Conservation (phyloP, 192 early-diverging fungal species). For the Physocladia obscura region DNA sequence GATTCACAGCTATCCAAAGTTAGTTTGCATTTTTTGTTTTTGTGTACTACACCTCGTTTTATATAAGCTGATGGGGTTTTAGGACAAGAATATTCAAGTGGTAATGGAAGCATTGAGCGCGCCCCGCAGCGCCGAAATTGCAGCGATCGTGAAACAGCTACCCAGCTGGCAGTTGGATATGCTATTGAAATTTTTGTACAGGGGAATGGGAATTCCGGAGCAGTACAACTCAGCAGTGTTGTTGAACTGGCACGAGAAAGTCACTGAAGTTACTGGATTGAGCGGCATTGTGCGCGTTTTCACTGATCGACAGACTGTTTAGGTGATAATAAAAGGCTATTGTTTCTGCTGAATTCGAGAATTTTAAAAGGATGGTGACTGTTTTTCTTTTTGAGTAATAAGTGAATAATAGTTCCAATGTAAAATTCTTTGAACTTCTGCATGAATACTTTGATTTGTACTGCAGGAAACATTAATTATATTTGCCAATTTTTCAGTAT, state of each 20-base stretch:
- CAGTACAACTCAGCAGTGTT: conserved; percentile 78
- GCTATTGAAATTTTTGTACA: conserved; percentile 91
- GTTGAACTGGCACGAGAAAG: conserved; percentile 93
- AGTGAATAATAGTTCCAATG: too few species aligned
- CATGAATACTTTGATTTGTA: too few species aligned
- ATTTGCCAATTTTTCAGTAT: too few species aligned
- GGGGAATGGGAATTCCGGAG: conserved; percentile 83
- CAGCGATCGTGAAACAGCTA: conserved; percentile 60
- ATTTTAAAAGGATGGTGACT: too few species aligned
- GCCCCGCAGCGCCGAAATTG: conserved; percentile 71
- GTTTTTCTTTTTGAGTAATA: too few species aligned
- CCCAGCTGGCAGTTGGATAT: conserved; percentile 66
- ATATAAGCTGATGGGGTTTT: background rate
- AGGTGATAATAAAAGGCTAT: too few species aligned
- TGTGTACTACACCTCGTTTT: background rate
- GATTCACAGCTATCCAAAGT: conserved; percentile 36
- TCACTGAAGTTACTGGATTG: conserved; percentile 84
- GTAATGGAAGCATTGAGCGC: conserved; percentile 81
- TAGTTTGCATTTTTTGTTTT: background rate
- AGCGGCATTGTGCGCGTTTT: conserved; percentile 91
- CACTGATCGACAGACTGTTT: conserved; percentile 63
- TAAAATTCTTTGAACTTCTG: too few species aligned
- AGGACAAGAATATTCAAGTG: conserved; percentile 71
- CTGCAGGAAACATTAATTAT: too few species aligned
- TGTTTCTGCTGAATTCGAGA: too few species aligned